Base-by-base conservation (phyloP, 208 protist genomes). In the Naegleria lovaniensis region DNA sequence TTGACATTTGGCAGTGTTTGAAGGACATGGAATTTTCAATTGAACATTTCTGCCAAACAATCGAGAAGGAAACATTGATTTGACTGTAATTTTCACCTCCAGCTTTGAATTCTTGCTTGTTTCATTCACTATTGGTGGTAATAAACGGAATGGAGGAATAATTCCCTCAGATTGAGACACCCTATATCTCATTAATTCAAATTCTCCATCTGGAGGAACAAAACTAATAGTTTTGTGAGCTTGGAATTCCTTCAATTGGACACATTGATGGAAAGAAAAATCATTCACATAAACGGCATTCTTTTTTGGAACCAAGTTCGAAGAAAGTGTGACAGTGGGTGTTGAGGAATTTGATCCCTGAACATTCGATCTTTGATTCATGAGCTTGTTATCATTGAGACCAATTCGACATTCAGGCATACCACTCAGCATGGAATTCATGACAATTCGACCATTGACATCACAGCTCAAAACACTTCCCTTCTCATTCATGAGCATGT, bases 141-240 rank as follows among this genome's bases (percentile, higher is more conserved):
- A 48, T 7, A 48, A 7, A 7, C 43, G 43, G 7, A 48, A 48
- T 48, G 43, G 43, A 48, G 43, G 43, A 48, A 48, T 48, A 48
- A 48, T 7, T 9, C 43, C 43, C 5, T 48, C 43, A 48, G 43
- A 48, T 48, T 48, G 43, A 9, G 40, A 41, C 22, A 92, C 22
- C 0, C 92, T 91, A 91, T 98, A 98, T 91, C 94, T 79, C 90
- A 97, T 89, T 38, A 98, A 92, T n/a, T 94, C 96, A 92, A 97
- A 98, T 79, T 94, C 94, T 19, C 97, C 96, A 90, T 98, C 97
- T 0, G 95, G 95, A 0, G 96, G 97, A 38, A 97, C 94, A 90
- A 98, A 98, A 90, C 90, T 95, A 43, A 98, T 90, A 16, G 92
- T 90, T 83, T 93, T 91, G 93, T 97, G 95, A 52, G 84, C 89